Evolutionary conservation across 2,329 filamentous ascomycete genomes (phyloP), one percentile per base, ranked within the genome.

Genomic region (Penicillium capsulatum): DNA sequence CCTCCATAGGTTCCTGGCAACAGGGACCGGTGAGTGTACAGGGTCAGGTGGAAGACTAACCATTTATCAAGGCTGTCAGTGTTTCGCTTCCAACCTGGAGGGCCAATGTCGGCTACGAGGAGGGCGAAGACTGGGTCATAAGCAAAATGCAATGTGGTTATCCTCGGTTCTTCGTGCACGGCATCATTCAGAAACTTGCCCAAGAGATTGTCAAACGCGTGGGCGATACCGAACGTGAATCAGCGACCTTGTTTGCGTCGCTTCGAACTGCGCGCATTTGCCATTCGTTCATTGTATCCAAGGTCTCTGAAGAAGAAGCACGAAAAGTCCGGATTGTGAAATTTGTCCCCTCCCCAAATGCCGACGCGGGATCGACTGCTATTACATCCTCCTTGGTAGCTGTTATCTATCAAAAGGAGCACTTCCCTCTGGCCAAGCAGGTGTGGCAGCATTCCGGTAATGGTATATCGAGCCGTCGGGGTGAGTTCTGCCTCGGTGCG

Each of bases 401-500:
- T 16, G 81, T 95, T 3, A 60, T 97, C 29, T 88, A 84, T 53
- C 79, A 82, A 0, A 71, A 76, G 31, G 77, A 81, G 9, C 68
- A 80, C 13, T 90, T 83, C 54, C 68, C 79, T 3, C 65, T 85
- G 43, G 86, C 88, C n/a, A 97, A 96, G 64, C 79, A 89, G 56
- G 96, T 94, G 58, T 98, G 92, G 92, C 92, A 97, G 63, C 92
- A 98, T 64, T 85, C 86, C 1, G 92, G 92, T 14, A 90, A 95
- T 46, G 92, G 92, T 11, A 75, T 95, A 10, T 96, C 90, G 1
- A 96, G 90, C 61, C 82, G 92, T 34, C 80, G 89, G 28, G 90
- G 88, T 22, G 91, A 96, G 60, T 96, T 94, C 64, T 95, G 86
- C 59, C 80, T 89, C 44, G 73, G 76, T 29, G 75, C 91, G 2